Percentiles rank a stretch among this genome's conserved stretches.
Evolutionary conservation across 257 asterid species (phyloP).

Genomic region (Oldenlandia corymbosa): DNA sequence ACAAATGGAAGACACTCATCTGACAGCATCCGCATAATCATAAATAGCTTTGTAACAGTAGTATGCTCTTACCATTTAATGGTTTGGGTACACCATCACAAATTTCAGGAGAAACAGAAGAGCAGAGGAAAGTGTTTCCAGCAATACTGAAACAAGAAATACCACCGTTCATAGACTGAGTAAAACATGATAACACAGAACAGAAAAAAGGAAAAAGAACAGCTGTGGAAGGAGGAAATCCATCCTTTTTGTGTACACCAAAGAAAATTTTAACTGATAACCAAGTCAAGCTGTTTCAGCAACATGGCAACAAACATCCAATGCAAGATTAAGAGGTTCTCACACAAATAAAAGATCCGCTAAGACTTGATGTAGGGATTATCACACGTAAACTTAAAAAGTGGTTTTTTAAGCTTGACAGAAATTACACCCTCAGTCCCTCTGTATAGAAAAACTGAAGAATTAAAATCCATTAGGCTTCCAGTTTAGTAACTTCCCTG

Average conservation of each 20-base stretch:
- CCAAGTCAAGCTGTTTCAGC: neutral
- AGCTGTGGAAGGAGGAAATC: neutral
- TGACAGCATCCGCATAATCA: neutral
- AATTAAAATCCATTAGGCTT: neutral
- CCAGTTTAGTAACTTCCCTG: neutral
- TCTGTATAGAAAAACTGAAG: neutral
- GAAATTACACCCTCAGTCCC: too few relatives aligned
- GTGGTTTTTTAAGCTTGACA: too few relatives aligned
- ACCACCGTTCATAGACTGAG: neutral
- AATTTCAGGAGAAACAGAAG: conserved; percentile 46
- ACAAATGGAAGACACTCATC: conserved; percentile 4
- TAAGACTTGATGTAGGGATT: too few relatives aligned
- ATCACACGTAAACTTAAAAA: too few relatives aligned
- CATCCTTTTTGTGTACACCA: neutral
- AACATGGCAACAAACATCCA: neutral
- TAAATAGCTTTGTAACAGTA: neutral
- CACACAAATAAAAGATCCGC: too few relatives aligned
- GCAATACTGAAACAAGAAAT: conserved; percentile 54
- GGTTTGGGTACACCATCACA: conserved; percentile 53
- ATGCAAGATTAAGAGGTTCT: neutral
- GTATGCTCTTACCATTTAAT: conserved; percentile 47
- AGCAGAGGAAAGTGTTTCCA: conserved; percentile 76
- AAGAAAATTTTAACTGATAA: neutral
- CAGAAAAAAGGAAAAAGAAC: neutral
- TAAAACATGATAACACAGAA: neutral